phyloP scores from a whole-genome alignment of 148 eudicot genomes.

The Persicaria tinctoria region DNA sequence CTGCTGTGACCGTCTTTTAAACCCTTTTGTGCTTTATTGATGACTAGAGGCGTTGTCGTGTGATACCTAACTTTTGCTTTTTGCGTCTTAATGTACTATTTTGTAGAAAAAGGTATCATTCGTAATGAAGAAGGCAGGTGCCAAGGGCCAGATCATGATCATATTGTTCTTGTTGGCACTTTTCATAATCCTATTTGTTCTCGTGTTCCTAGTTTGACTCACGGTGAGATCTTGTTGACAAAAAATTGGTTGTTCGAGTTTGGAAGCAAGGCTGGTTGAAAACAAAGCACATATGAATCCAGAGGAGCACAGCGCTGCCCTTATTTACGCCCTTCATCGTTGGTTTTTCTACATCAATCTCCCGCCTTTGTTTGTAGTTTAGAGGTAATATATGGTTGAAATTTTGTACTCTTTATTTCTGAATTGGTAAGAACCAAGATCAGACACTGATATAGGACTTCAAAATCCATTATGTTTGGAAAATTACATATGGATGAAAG shows the following conservation, averaged over 20 bases:
- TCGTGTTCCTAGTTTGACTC: constrained; percentile 56
- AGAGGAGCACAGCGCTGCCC: no score
- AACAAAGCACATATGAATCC: no score
- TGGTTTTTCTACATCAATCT: neutral
- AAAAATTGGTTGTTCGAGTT: no score
- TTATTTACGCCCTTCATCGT: neutral
- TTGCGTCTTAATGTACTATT: constrained; percentile 1
- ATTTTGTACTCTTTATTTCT: neutral
- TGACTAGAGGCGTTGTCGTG: neutral
- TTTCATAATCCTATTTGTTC: constrained; percentile 66
- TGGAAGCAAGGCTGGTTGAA: no score
- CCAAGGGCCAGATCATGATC: constrained; percentile 87
- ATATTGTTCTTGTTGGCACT: constrained; percentile 62
- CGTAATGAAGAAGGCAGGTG: constrained; percentile 93
- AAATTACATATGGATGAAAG: neutral
- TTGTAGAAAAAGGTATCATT: constrained; percentile 84
- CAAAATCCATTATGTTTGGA: neutral
- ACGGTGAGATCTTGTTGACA: neutral
- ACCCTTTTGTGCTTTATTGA: neutral
- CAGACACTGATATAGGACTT: neutral
- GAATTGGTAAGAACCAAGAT: neutral
- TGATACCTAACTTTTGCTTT: neutral
- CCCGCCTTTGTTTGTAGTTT: neutral
- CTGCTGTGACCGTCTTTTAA: neutral
- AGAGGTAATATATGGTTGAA: neutral